Conservation (phyloP, 345 rosid genomes). For the Gossypium stocksii region DNA sequence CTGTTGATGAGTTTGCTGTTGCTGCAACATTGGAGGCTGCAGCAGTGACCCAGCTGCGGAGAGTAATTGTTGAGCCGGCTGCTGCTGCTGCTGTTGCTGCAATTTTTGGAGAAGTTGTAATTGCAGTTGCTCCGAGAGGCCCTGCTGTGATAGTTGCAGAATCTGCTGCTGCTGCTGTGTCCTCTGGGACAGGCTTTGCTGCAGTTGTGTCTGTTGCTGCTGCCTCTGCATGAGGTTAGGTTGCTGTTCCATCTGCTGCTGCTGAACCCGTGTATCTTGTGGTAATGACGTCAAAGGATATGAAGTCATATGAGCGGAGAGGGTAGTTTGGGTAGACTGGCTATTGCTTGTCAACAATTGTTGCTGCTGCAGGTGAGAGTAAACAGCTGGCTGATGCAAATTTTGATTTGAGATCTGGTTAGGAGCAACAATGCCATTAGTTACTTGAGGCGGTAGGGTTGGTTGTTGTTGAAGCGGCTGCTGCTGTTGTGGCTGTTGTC, state of each 20-base stretch:
- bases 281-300: constrained; percentile 52
- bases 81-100: constrained; percentile 71
- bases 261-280: constrained; percentile 58
- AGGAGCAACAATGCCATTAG: constrained; percentile 38
- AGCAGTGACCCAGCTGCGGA: constrained; percentile 52
- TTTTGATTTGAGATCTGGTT: constrained; percentile 45
- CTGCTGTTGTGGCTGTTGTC: constrained; percentile 29
- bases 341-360: constrained; percentile 43
- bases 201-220: constrained; percentile 62
- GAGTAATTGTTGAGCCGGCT: constrained; percentile 49
- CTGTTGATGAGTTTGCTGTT: constrained; percentile 45
- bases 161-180: constrained; percentile 49
- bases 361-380: constrained; percentile 57
- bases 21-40: constrained; percentile 72
- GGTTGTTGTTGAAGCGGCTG: constrained; percentile 40
- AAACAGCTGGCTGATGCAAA: constrained; percentile 45
- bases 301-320: constrained; percentile 42
- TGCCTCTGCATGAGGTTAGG: constrained; percentile 51
- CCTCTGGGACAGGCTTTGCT: constrained; percentile 53
- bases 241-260: constrained; percentile 64
- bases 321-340: constrained; percentile 36
- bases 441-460: constrained; percentile 38
- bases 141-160: constrained; percentile 58
- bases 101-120: constrained; percentile 57
- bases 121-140: constrained; percentile 76